Evolutionary conservation across 768 basidiomycete genomes (phyloP).

Genomic region (Amanita rubescens): DNA sequence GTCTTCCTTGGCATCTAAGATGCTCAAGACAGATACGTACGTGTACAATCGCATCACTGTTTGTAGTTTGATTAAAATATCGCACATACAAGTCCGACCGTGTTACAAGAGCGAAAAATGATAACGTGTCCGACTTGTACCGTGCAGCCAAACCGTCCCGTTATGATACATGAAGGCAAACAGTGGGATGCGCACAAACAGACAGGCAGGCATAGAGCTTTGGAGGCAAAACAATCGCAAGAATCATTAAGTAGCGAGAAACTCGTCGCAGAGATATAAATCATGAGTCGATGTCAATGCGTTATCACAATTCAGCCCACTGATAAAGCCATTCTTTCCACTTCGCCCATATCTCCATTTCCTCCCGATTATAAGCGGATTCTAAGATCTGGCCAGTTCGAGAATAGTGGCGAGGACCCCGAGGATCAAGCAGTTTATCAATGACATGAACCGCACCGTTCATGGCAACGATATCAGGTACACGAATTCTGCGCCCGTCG

Average conservation of each 20-base stretch:
- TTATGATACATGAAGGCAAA: slow-evolving; percentile 52
- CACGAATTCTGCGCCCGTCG: slow-evolving; percentile 29
- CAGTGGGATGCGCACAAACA: slow-evolving; percentile 51
- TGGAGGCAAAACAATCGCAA: slow-evolving; percentile 26
- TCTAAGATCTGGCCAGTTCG: slow-evolving; percentile 6
- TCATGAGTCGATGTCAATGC: neutral
- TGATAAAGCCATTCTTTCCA: slow-evolving; percentile 48
- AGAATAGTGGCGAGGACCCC: slow-evolving; percentile 15
- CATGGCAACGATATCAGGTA: slow-evolving; percentile 41
- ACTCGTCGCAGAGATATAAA: neutral
- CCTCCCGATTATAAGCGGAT: slow-evolving; percentile 1
- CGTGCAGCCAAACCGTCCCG: slow-evolving; percentile 43
- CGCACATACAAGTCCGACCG: slow-evolving; percentile 43
- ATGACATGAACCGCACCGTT: slow-evolving; percentile 56
- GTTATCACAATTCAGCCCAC: slow-evolving; percentile 28
- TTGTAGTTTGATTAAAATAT: slow-evolving; percentile 5
- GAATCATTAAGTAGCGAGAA: neutral
- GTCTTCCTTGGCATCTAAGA: slow-evolving; percentile 44
- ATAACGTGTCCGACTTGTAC: slow-evolving; percentile 61
- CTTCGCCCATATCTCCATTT: slow-evolving; percentile 21
- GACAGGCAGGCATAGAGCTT: slow-evolving; percentile 49
- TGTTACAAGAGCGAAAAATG: slow-evolving; percentile 50
- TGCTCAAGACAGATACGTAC: slow-evolving; percentile 42
- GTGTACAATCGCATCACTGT: slow-evolving; percentile 11
- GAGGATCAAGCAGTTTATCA: slow-evolving; percentile 34